A percentile compares a stretch with the other conserved stretches of the same genome.
These are phyloP conservation scores for Zalaria sp. DNA, from an alignment of 2,329 filamentous ascomycete species.

Conservation along the genomic window DNA sequence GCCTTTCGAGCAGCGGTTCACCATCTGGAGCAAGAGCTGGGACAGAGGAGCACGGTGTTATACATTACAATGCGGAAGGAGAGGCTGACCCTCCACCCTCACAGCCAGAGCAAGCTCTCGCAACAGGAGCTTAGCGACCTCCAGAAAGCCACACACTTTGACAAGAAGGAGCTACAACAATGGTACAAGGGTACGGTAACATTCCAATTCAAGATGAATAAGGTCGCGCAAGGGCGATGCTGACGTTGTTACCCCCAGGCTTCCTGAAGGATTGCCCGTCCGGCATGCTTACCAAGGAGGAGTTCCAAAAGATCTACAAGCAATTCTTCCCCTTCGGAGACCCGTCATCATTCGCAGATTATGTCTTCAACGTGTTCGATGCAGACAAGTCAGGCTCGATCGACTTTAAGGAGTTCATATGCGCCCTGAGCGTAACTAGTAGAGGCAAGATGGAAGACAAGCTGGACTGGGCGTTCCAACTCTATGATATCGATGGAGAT, in stretches of 20 bases:
- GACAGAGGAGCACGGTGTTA: slow-evolving; percentile 13
- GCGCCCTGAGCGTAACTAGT: slow-evolving; percentile 89
- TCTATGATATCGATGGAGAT: slow-evolving; percentile 98
- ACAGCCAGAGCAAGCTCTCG: slow-evolving; percentile 93
- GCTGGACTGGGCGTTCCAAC: slow-evolving; percentile 96
- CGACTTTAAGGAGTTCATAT: slow-evolving; percentile 99
- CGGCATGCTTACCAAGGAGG: slow-evolving; percentile 91
- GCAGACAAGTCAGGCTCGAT: slow-evolving; percentile 94
- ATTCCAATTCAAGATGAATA: no score
- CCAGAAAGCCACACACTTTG: slow-evolving; percentile 94
- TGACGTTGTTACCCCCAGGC: slow-evolving; percentile 37
- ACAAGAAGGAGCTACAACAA: slow-evolving; percentile 99
- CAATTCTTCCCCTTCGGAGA: slow-evolving; percentile 99
- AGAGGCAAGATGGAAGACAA: slow-evolving; percentile 99
- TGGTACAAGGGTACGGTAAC: slow-evolving; percentile 89
- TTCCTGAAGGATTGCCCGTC: slow-evolving; percentile 98
- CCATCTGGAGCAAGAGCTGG: slow-evolving; percentile 17
- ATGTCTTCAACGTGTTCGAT: slow-evolving; percentile 98
- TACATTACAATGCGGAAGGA: slow-evolving; percentile 12
- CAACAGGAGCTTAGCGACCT: slow-evolving; percentile 91
- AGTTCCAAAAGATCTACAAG: slow-evolving; percentile 99
- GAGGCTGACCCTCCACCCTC: slow-evolving; percentile 16
- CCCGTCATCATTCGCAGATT: slow-evolving; percentile 92
- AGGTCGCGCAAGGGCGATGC: background rate
- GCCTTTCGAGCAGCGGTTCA: slow-evolving; percentile 18